phyloP scores from a whole-genome alignment of 352 stramenopile species.

The Pythium utonaiense region DNA sequence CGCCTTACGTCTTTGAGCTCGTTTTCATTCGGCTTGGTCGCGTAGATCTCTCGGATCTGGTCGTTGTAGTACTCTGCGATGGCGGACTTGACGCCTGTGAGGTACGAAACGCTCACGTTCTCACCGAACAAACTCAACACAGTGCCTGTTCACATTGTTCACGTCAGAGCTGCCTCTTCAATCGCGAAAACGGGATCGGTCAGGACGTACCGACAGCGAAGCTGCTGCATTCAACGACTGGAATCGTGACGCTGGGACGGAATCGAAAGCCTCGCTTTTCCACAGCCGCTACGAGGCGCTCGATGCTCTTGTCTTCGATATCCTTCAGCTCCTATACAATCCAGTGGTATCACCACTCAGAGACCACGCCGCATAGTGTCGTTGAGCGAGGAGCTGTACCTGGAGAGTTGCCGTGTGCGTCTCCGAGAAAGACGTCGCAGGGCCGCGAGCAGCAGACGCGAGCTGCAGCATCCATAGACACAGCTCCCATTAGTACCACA shows the following conservation, averaged over 20 bases:
- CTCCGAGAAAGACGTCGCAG: constrained; percentile 35
- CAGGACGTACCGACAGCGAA: constrained; percentile 34
- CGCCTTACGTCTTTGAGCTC: constrained; percentile 54
- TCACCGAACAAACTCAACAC: constrained; percentile 51
- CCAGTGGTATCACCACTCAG: neutral
- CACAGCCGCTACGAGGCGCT: constrained; percentile 47
- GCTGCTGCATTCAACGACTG: constrained; percentile 51
- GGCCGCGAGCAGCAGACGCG: constrained; percentile 24
- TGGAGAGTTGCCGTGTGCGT: constrained; percentile 44
- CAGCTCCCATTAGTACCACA: neutral
- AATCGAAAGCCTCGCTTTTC: constrained; percentile 47
- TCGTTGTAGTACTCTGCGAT: constrained; percentile 88
- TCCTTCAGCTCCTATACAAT: constrained; percentile 41
- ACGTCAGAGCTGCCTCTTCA: neutral
- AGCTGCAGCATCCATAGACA: constrained; percentile 22
- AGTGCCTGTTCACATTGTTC: constrained; percentile 24
- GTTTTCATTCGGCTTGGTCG: constrained; percentile 42
- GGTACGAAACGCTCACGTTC: constrained; percentile 58
- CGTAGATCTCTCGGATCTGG: constrained; percentile 86
- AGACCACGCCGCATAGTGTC: no score
- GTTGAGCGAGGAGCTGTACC: no score
- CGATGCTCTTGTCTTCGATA: constrained; percentile 41
- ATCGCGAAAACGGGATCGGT: neutral
- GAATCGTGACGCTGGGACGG: constrained; percentile 61
- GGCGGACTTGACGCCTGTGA: constrained; percentile 68